phyloP scores from a whole-genome alignment of 306 rosid species.

The Cucumis melo region DNA sequence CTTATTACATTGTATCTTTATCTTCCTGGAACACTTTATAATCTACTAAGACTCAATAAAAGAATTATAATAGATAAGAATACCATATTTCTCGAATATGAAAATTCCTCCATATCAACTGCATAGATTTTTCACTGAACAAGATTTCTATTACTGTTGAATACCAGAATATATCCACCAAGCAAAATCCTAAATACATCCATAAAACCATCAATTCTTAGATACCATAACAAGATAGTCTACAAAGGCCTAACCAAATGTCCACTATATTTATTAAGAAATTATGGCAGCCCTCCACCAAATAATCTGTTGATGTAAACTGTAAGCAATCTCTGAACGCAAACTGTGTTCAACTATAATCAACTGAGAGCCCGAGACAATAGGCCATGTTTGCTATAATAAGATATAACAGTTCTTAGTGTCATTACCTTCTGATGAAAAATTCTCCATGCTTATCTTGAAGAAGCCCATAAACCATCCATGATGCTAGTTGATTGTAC shows the following conservation, averaged over 20 bases:
- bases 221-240: not conserved
- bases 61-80: not conserved
- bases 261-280: not conserved
- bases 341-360: not conserved
- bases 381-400: not conserved
- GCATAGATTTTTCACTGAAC: not conserved
- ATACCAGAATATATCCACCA: not conserved
- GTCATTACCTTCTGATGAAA: constrained; percentile 62
- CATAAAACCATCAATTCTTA: not conserved
- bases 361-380: not conserved
- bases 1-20: not conserved
- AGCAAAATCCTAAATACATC: not conserved
- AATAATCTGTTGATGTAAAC: not conserved
- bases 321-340: not conserved
- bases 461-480: constrained; percentile 95
- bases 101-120: not conserved
- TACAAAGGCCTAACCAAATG: not conserved
- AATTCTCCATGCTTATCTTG: constrained; percentile 87
- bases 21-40: not conserved
- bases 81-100: not conserved
- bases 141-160: not conserved
- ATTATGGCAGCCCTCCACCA: not conserved
- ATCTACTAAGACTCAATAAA: not conserved
- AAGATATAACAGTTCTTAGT: not conserved
- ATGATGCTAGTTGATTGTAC: constrained; percentile 91